These are phyloP conservation scores for Artemisia tridentata DNA, from an alignment of 129 eudicot species.

Conservation along the genomic window DNA sequence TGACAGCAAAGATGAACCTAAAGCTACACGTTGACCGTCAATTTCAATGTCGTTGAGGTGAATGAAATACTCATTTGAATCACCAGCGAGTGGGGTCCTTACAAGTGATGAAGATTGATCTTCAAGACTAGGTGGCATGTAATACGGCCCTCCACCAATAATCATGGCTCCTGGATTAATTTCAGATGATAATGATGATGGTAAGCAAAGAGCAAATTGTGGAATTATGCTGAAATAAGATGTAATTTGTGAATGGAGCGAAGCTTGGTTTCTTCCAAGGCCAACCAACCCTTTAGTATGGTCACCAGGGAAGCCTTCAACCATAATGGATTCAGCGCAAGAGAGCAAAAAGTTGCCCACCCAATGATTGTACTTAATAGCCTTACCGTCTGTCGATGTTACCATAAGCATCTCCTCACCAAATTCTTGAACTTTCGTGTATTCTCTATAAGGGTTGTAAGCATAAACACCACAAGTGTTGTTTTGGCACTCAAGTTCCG, in stretches of 20 bases:
- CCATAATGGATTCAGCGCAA: not conserved
- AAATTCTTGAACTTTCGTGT: too few species aligned
- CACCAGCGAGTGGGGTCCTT: slow-evolving; percentile 41
- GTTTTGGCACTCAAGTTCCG: too few species aligned
- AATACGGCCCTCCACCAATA: slow-evolving; percentile 38
- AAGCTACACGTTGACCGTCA: slow-evolving; percentile 17
- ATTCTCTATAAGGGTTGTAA: too few species aligned
- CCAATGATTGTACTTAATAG: too few species aligned
- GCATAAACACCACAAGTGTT: too few species aligned
- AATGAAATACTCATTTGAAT: slow-evolving; percentile 41
- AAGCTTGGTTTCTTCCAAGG: slow-evolving; percentile 29
- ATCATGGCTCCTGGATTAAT: too few species aligned
- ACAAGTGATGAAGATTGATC: slow-evolving; percentile 21
- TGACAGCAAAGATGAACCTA: slow-evolving; percentile 35
- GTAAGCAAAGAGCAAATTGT: slow-evolving; percentile 50
- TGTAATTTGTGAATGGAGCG: slow-evolving; percentile 37
- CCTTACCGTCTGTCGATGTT: too few species aligned
- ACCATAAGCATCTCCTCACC: too few species aligned
- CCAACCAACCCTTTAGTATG: slow-evolving; percentile 37
- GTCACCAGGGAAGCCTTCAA: slow-evolving; percentile 25
- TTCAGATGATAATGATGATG: slow-evolving; percentile 12
- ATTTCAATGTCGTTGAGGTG: slow-evolving; percentile 30
- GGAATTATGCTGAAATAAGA: slow-evolving; percentile 27
- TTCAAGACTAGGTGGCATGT: slow-evolving; percentile 14
- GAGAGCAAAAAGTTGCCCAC: too few species aligned